Conservation (phyloP, 805 yeast genomes). For the Yamadazyma phyllophila region DNA sequence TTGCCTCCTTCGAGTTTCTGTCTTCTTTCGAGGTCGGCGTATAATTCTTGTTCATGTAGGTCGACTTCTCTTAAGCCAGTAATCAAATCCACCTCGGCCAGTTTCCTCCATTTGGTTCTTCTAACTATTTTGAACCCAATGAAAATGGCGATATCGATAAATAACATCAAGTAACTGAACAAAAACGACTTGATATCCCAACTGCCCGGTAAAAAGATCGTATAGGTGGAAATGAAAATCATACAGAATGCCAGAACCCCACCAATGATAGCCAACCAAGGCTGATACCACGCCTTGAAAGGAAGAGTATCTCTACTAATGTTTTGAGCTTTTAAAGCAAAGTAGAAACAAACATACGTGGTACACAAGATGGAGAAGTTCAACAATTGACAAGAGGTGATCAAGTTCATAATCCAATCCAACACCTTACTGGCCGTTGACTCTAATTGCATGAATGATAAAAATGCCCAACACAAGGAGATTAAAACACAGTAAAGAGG, state of each 20-base stretch:
- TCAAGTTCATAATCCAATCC: constrained; percentile 33
- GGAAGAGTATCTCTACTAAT: constrained; percentile 30
- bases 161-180: constrained; percentile 42
- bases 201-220: constrained; percentile 39
- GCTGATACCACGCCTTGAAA: constrained; percentile 36
- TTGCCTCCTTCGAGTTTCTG: constrained; percentile 18
- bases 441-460: constrained; percentile 62
- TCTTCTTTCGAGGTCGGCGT: constrained; percentile 27
- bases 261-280: constrained; percentile 34
- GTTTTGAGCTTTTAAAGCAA: constrained; percentile 43
- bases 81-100: constrained; percentile 35
- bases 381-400: constrained; percentile 30
- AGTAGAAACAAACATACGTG: constrained; percentile 59
- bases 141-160: constrained; percentile 36
- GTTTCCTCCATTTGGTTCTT: constrained; percentile 33
- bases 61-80: constrained; percentile 41
- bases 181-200: constrained; percentile 41
- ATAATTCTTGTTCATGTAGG: constrained; percentile 32
- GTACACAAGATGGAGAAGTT: constrained; percentile 34
- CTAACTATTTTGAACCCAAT: constrained; percentile 35
- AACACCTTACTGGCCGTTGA: constrained; percentile 27
- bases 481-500: constrained; percentile 46
- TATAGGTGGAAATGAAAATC: constrained; percentile 34
- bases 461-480: constrained; percentile 52
- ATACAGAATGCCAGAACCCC: constrained; percentile 28